Evolutionary conservation across 345 rosid genomes (phyloP), one percentile per base, ranked within the genome.

Genomic region (Eucalyptus marginata): DNA sequence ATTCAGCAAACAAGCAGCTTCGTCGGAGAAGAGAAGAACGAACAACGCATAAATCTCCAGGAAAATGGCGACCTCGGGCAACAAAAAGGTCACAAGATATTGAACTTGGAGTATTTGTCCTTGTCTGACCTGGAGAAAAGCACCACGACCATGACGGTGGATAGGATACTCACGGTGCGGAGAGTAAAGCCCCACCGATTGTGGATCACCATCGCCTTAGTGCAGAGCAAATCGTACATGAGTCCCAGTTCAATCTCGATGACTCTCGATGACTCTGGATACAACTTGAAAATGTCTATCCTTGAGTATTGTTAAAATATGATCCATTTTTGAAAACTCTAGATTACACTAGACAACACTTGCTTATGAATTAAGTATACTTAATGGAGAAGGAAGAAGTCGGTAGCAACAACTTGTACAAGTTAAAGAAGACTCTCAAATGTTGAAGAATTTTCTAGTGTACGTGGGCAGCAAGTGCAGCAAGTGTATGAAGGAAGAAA

Each of bases 171-270:
- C 50, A 90, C 20, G 36, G n/a, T 10, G 27, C 94, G 93, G 46
- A 86, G 87, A 58, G 29, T 31, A 6, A 64, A 47, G 31, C 94
- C 90, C 18, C 7, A 25, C 20, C 5, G 2, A 40, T 88, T 31
- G 43, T 87, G 88, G 3, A 91, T 86, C 36, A 91, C 36, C 5
- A 68, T 87, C 7, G 91, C 92, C 89, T 90, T 95, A 59, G 97
- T 95, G 90, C 83, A 93, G 36, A 91, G 80, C 86, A 68, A 36
- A 71, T 93, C 94, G 33, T 93, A 95, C 49, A 5, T 50, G 88
- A 94, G 88, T 49, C 89, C 87, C 3, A 95, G 91, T 88, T 93
- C 95, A 17, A 86, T 90, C 88, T 92, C 94, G 9, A 93, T 86
- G 46, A 16, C 40, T 90, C 88, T 92, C 94, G 9, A 93, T 86